These are phyloP conservation scores for Ministeria vibrans DNA, from an alignment of 78 protist species.

Conservation along the genomic window DNA sequence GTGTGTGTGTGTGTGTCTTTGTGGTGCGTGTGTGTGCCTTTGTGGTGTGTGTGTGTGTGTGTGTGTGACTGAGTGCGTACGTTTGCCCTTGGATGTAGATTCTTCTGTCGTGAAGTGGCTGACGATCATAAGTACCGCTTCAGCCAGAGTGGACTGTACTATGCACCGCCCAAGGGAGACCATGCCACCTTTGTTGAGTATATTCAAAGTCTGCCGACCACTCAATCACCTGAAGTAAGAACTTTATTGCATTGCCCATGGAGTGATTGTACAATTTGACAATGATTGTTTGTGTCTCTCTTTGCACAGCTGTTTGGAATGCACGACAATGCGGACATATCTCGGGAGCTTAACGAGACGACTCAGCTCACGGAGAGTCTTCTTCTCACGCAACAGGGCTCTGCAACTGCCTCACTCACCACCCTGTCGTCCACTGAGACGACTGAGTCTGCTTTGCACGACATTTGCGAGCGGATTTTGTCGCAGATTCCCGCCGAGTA, in stretches of 20 bases:
- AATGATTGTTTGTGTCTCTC: too few relatives aligned
- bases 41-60: too few relatives aligned
- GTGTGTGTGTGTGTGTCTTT: too few relatives aligned
- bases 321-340: slow-evolving; percentile 66
- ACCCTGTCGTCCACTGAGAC: neutral
- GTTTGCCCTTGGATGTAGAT: too few relatives aligned
- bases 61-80: too few relatives aligned
- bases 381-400: too few relatives aligned
- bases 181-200: neutral
- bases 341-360: slow-evolving; percentile 42
- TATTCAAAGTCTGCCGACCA: slow-evolving; percentile 9
- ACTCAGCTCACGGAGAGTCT: slow-evolving; percentile 12
- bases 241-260: too few relatives aligned
- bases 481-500: slow-evolving; percentile 35
- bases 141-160: slow-evolving; percentile 11
- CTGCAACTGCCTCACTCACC: slow-evolving; percentile 15
- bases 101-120: slow-evolving; percentile 10
- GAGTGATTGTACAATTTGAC: too few relatives aligned
- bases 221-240: slow-evolving; percentile 46
- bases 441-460: neutral
- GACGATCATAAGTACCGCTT: neutral
- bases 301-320: slow-evolving; percentile 79
- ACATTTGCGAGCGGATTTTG: slow-evolving; percentile 28
- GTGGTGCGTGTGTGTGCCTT: too few relatives aligned
- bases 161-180: slow-evolving; percentile 18